Base-by-base conservation (phyloP, 768 basidiomycete genomes). In the Podaxis pistillaris region DNA sequence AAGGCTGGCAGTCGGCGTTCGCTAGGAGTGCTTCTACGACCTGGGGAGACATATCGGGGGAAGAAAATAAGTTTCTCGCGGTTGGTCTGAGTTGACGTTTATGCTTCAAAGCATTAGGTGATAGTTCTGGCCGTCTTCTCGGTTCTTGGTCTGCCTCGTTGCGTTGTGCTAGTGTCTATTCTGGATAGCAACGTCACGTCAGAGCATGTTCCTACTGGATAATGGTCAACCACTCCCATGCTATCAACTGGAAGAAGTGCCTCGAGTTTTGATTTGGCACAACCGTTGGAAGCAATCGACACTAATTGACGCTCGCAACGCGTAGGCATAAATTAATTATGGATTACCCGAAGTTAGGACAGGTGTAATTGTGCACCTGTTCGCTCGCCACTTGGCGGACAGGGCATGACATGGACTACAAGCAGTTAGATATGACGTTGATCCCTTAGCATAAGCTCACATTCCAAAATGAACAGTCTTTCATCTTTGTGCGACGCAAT, bases 51-150 rank as follows among this genome's bases (percentile, higher is more conserved):
- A 36, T 55, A 47, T 38, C 28, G 44, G 33, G 60, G 60, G 22
- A 47, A 62, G 41, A 46, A 36, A 15, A 55, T 62, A 44, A 12
- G 30, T 36, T 49, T 62, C 28, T 62, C 41, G 28, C 52, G 54
- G 36, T 22, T 47, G 28, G 33, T 26, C 47, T 62, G 54, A 56
- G 6, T 50, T 50, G 47, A 49, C n/a, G 24, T 26, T 59, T 37
- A 26, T 22, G 19, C 55, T 56, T 46, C 13, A 38, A n/a, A 40
- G 7, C 3, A n/a, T 46, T 19, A 3, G 24, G 49, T 50, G 22
- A 26, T 12, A 4, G 24, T 50, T 50, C 49, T 19, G 54, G 24
- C 38, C n/a, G 22, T 40, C 13, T 30, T 24, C 37, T 22, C 37
- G 53, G 33, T 55, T 55, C 53, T 55, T 36, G 24, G 51, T 30